A percentile compares a stretch with the other conserved stretches of the same genome.
Conservation (phyloP, 306 rosid species). For the Rosa rugosa region DNA sequence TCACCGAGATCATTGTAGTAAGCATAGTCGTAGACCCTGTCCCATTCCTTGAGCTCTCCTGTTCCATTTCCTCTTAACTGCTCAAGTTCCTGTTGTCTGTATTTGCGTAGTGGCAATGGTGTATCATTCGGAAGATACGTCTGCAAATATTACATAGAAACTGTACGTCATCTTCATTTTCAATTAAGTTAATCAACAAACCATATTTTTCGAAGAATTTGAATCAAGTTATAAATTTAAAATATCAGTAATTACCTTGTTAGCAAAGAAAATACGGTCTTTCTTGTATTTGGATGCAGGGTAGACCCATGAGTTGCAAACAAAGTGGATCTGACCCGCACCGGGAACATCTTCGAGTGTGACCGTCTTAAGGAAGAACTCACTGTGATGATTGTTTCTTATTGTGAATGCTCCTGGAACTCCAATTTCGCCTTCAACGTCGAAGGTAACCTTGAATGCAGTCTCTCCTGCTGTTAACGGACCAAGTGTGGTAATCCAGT, state of each 20-base stretch:
- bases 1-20: constrained; percentile 68
- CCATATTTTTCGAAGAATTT: too few relatives aligned
- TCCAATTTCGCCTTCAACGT: constrained; percentile 49
- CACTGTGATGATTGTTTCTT: constrained; percentile 40
- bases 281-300: constrained; percentile 29
- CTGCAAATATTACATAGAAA: constrained; percentile 23
- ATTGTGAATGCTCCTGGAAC: constrained; percentile 60
- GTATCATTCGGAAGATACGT: constrained; percentile 65
- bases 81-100: constrained; percentile 54
- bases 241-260: constrained; percentile 45
- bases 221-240: too few relatives aligned
- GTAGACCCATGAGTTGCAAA: constrained; percentile 74
- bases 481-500: constrained; percentile 37
- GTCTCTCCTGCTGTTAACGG: constrained; percentile 43
- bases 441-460: constrained; percentile 47
- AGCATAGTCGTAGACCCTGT: constrained; percentile 74
- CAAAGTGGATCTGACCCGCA: constrained; percentile 42
- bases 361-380: constrained; percentile 59
- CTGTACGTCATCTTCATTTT: neutral
- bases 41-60: constrained; percentile 66
- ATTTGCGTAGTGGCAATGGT: constrained; percentile 48
- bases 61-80: constrained; percentile 63
- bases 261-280: constrained; percentile 60
- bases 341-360: constrained; percentile 57
- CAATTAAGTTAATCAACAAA: neutral